Evolutionary conservation across 495 filamentous ascomycete genomes (phyloP), one percentile per base, ranked within the genome.

Genomic region (Hyaloscypha variabilis): DNA sequence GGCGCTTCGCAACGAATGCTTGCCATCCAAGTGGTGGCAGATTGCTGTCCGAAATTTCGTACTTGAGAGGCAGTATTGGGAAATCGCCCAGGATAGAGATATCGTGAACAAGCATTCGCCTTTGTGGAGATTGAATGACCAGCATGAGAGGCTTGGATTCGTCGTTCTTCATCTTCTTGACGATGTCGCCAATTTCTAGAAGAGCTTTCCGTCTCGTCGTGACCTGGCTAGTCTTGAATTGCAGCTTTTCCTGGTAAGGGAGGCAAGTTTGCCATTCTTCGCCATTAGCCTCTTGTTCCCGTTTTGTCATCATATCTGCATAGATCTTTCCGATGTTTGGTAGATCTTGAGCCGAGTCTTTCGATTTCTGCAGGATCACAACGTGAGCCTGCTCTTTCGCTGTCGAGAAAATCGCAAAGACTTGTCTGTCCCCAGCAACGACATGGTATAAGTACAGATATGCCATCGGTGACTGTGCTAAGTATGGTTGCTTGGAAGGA

Each of bases 1-100:
- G 75, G 21, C 94, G 85, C 72, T 92, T 91, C 2, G 92, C 91
- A 67, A 96, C 87, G 69, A 97, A 95, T 0, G 85, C 83, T 73
- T 97, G 95, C 95, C 95, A 99, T 14, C 93, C 94, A 39, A 99
- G 82, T 2, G 93, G 91, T 1, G 95, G 95, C 14, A 97, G 81
- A 60, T 91, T 88, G 78, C 89, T 92, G 68, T 98, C 96, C 0
- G 90, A 85, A 28, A 88, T 81, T 70, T 99, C 93, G 62, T 90
- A 88, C 66, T 88, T 87, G 49, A 99, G 83, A 1, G 90, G 82
- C 31, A 99, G 77, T 21, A 91, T 84, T 3, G 95, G 96, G 62
- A 95, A 92, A 42, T 96, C 93, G 55, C 85, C 90, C 62, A 99
- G 77, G 14, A 90, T 84, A 8, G 96, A 91, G 57, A 97, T 85